Percentiles rank a stretch among this genome's conserved stretches.
These are phyloP conservation scores for Saccharomycopsis selenospora DNA, from an alignment of 805 yeast genomes.

Conservation along the genomic window DNA sequence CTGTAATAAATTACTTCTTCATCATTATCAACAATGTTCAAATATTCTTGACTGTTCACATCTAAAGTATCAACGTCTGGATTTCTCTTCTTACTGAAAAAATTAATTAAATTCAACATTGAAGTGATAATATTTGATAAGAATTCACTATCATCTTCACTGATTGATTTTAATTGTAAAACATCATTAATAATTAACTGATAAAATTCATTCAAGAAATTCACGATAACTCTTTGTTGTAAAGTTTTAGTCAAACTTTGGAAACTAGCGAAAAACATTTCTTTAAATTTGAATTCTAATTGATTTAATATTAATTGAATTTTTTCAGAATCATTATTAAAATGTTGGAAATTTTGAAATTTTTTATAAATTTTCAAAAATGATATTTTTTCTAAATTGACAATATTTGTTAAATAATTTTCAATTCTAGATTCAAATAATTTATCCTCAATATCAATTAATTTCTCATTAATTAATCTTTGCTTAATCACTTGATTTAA, in stretches of 20 bases:
- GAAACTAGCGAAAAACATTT: conserved; percentile 20
- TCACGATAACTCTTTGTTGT: conserved; percentile 13
- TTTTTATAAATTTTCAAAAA: conserved; percentile 19
- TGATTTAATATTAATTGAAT: conserved; percentile 14
- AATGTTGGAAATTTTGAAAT: conserved; percentile 16
- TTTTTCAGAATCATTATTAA: conserved; percentile 4
- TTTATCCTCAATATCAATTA: conserved; percentile 1
- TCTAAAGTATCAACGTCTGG: background rate
- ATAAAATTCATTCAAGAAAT: conserved; percentile 20
- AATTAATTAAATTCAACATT: conserved; percentile 12
- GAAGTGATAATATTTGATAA: conserved; percentile 12
- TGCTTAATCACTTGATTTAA: conserved; percentile 16
- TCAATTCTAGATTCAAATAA: conserved; percentile 17
- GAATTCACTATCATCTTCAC: conserved; percentile 17
- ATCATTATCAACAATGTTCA: conserved; percentile 1
- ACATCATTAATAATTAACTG: conserved; percentile 19
- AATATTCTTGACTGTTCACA: background rate
- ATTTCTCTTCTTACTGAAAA: conserved; percentile 3
- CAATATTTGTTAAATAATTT: conserved; percentile 17
- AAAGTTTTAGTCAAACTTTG: conserved; percentile 11
- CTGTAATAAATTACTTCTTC: conserved; percentile 8
- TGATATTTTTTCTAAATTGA: conserved; percentile 16
- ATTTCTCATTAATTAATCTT: background rate
- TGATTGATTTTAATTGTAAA: conserved; percentile 12
- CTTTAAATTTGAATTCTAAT: conserved; percentile 21